Percentiles rank a stretch among this genome's conserved stretches.
phyloP scores from a whole-genome alignment of 2,329 filamentous ascomycete species.

The Diaporthe helianthi region DNA sequence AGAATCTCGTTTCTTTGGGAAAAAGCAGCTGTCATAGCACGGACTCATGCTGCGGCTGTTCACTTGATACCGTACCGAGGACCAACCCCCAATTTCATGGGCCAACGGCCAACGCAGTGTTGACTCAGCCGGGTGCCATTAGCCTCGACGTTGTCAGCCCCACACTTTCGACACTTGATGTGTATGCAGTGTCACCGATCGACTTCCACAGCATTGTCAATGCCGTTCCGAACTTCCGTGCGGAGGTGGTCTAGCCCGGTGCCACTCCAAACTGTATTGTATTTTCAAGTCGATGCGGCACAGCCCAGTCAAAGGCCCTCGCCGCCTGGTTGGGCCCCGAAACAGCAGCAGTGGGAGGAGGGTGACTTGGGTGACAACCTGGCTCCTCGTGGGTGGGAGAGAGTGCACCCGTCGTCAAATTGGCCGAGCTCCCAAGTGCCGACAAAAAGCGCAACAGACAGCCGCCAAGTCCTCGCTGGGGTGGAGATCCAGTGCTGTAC shows the following conservation, averaged over 20 bases:
- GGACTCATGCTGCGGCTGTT: not conserved
- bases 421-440: not conserved
- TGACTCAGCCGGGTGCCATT: conserved; percentile 3
- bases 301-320: not conserved
- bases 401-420: not conserved
- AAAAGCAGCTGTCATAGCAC: not conserved
- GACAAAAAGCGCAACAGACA: not conserved
- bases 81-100: not conserved
- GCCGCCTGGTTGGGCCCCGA: not conserved
- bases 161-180: not conserved
- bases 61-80: not conserved
- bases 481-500: not conserved
- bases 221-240: too few relatives aligned
- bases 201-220: not conserved
- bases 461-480: not conserved
- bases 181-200: not conserved
- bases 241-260: not conserved
- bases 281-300: not conserved
- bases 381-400: not conserved
- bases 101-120: not conserved
- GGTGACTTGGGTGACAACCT: not conserved
- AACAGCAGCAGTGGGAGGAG: not conserved
- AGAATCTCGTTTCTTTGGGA: not conserved
- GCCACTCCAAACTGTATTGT: not conserved
- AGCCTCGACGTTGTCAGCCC: not conserved